Evolutionary conservation across 495 filamentous ascomycete species (phyloP), one percentile per base, ranked within the genome.

Genomic region (Oidiodendron maius): DNA sequence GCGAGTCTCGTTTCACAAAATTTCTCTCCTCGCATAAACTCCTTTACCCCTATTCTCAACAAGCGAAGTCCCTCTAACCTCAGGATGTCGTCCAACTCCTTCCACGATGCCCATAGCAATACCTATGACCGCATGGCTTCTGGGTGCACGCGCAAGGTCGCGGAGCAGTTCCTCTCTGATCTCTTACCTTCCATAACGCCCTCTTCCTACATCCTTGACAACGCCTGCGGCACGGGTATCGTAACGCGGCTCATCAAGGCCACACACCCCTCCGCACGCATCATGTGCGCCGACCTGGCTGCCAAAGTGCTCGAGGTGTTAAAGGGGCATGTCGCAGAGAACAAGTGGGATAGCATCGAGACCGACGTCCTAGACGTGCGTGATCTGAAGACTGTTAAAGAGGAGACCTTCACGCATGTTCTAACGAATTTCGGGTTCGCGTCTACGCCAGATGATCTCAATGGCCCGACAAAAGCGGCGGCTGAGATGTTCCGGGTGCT

Each of bases 321-420:
- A 13, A 25, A 40, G 15, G 9, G 6, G 4, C 34, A 28, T 11
- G 16, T 42, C 15, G 13, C 15, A 18, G 26, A 23, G 5, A 22
- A 47, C n/a, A 40, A 36, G 3, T 55, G 46, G 46, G 12, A 24
- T 4, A 48, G 40, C 21, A 34, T 55, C 16, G 12, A 46, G 8
- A 52, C 23, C 11, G 37, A 44, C 9, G 44, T 49, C 2, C 15
- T 42, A 3, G 35, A 52, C 28, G 13, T 30, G n/a, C 13, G 44
- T 8, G 24, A 46, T 38, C 51, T 66, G 25, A 28, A 66, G 62
- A 58, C 76, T 4, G 56, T 89, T 4, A 95, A 88, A 60, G 89
- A 90, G 1, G 67, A 75, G 11, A 65, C 70, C 44, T 72, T 86
- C 38, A 72, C 74, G 4, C 79, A 76, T 16, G 67, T 66, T 44